Base-by-base conservation (phyloP, 371 early-diverging fungal species). In the Fennellomyces sp. region DNA sequence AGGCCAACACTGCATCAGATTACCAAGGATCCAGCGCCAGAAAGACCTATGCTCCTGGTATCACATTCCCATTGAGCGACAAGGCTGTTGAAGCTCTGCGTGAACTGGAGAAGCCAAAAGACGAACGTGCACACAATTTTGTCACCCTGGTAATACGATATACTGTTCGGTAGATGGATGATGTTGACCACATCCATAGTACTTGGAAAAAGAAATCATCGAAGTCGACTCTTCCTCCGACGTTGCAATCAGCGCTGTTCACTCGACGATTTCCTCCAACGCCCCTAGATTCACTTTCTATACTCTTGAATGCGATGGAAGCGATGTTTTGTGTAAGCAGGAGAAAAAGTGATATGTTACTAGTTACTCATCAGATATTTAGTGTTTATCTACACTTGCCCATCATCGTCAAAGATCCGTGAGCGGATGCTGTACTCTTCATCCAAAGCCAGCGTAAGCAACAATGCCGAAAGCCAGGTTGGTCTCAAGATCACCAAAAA, bases 361-460 rank as follows among this genome's bases (percentile, higher is more conserved):
- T n/a, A n/a, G n/a, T n/a, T n/a, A n/a, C n/a, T n/a, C n/a, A n/a
- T n/a, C n/a, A n/a, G n/a, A n/a, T n/a, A n/a, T n/a, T n/a, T 73
- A 86, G 82, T 93, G 13, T 93, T 93, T 66, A 78, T 92, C 53
- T 93, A 92, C 65, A 85, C 87, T 25, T 96, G 94, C 65, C 95
- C 96, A 5, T 75, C 87, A 6, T 55, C 71, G 3, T 88, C 93
- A 42, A 91, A 90, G 66, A 88, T 96, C 59, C 88, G 91, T 39
- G 88, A 91, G 55, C 84, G 90, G n/a, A 96, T 94, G 96, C 54
- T 93, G 52, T 94, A 91, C 65, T 91, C 94, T 7, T 84, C 93
- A 2, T 87, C 87, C 42, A 85, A 88, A 38, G 74, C 79, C 3
- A 83, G 78, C 45, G 82, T 91, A 11, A 61, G 91, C 31, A 69